These are phyloP conservation scores for Diaporthe citri DNA, from an alignment of 2,329 filamentous ascomycete species.

Conservation along the genomic window DNA sequence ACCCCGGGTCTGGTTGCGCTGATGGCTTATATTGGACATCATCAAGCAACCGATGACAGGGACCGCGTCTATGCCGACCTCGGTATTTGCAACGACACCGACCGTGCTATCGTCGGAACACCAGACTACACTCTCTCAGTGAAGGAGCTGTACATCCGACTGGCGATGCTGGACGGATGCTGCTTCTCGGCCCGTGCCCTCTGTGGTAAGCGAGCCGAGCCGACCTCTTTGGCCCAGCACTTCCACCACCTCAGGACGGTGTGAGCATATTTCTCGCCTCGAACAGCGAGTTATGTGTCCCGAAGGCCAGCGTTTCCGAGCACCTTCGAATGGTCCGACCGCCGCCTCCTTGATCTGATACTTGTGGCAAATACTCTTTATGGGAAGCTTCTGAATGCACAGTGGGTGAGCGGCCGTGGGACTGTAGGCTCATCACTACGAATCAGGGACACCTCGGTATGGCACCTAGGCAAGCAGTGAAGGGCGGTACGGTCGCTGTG, in stretches of 20 bases:
- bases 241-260: not conserved
- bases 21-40: no score
- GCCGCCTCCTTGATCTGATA: not conserved
- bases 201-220: constrained; percentile 40
- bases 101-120: no score
- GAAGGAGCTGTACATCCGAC: not conserved
- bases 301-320: not conserved
- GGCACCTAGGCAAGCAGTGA: not conserved
- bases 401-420: constrained; percentile 21
- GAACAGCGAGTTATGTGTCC: not conserved
- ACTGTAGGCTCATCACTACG: constrained; percentile 10
- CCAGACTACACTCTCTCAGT: no score
- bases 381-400: constrained; percentile 11
- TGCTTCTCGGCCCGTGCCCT: constrained; percentile 33
- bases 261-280: not conserved
- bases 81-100: no score
- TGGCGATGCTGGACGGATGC: not conserved
- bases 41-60: no score
- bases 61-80: no score
- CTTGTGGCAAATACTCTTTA: not conserved
- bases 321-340: not conserved
- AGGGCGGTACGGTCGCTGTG: not conserved
- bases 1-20: no score
- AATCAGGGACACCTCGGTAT: not conserved
- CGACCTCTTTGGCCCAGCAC: constrained; percentile 2